Base-by-base conservation (phyloP, 176 grass and related monocot genomes). In the Pontederia paniculata region DNA sequence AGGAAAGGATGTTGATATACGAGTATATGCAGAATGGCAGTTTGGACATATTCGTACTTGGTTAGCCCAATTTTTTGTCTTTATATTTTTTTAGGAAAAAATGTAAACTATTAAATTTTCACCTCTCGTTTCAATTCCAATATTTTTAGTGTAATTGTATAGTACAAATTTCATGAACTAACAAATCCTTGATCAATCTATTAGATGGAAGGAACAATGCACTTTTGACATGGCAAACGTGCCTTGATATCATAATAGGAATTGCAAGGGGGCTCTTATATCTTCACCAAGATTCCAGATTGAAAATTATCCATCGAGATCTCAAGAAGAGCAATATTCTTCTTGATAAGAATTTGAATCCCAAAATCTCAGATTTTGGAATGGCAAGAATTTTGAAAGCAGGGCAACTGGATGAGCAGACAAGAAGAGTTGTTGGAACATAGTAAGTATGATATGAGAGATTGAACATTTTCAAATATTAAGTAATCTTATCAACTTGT, bases 301-400 rank as follows among this genome's bases (percentile, higher is more conserved):
- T 71, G 17, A 71, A 45, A 58, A 49, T 71, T 25, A 58, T 71
- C 15, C 68, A 71, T 20, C 42, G 68, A 23, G 68, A 71, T 71
- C 55, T 71, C 0, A 60, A 71, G 59, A 57, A 54, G 8, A 58
- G 41, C 52, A 71, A 71, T 46, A 49, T 71, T 22, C 68, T 71
- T 41, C 58, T 71, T 28, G 68, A 71, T 46, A 23, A 21, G 23
- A 42, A 71, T 58, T 48, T 71, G 68, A 58, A 58, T 2, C 68
- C 68, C 23, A 71, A 71, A 46, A 71, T 60, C 22, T 71, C 68
- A 19, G 68, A 61, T 59, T 71, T 71, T 4, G 68, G 68, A 3
- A 57, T 58, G 68, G 68, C 68, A 45, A 21, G 68, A n/a, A 58
- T 71, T 45, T 60, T 60, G 43, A 44, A 28, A 12, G 17, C 25